Evolutionary conservation across 768 basidiomycete species (phyloP), one percentile per base, ranked within the genome.

Genomic region (Lactarius vividus): DNA sequence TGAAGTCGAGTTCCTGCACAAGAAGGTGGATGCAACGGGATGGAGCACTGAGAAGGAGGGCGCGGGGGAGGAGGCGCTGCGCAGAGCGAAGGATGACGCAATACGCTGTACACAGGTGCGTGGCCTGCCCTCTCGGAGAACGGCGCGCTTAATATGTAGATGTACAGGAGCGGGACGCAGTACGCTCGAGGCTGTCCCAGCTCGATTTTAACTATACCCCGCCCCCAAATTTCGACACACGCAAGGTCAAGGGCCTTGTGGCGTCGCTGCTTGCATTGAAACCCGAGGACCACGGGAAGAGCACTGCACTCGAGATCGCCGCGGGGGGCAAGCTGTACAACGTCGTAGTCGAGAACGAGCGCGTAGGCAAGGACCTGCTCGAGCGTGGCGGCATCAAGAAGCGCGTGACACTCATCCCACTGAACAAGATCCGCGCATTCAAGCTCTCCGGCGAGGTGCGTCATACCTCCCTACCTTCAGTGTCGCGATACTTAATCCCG

Each of bases 311-410:
- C 4, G 97, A 99, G 76, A 88, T 98, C 68, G 87, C 92, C 20
- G 96, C 95, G 0, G 95, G 95, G 0, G 88, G 85, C 0, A 91
- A 89, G 69, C 80, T 99, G 10, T 97, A 91, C 77, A 94, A 98
- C 69, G 93, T 98, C 42, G 91, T 98, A 31, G 92, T 98, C 9
- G 88, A 96, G 69, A 88, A 96, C 73, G 95, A 98, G 76, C 84
- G 84, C 63, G 85, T 96, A 54, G 96, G 94, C 33, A 91, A 90
- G 71, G 87, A 91, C 33, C 82, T 98, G 29, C 79, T 98, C 56
- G 84, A 90, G 73, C 86, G 89, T 56, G 88, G 88, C 10, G 79
- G 80, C 57, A 84, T 98, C 70, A 88, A 85, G 79, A 94, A 90
- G 76, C 86, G 95, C 23, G 91, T 96, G 23, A 97, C 94, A 0